A percentile compares a stretch with the other conserved stretches of the same genome.
Conservation (phyloP, 441 rosid genomes). For the Euphorbia schlechtendalii region DNA sequence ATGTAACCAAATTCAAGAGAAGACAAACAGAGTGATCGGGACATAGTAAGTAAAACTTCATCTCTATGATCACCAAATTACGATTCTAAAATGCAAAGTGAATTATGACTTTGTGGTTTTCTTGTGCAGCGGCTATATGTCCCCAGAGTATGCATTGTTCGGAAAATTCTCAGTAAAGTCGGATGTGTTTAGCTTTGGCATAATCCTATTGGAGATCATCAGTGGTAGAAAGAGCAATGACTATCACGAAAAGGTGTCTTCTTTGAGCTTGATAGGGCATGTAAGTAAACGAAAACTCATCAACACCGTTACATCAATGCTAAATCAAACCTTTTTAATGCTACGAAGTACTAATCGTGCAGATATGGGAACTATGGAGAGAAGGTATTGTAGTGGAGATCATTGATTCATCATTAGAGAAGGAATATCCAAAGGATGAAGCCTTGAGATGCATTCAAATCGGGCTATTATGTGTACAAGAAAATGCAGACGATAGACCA, state of each 20-base stretch:
- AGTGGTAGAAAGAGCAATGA: conserved; percentile 26
- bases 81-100: background rate
- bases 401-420: conserved; percentile 21
- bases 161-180: too few species aligned
- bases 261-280: conserved; percentile 24
- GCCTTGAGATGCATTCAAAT: conserved; percentile 35
- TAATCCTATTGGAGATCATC: conserved; percentile 25
- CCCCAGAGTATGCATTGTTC: too few species aligned
- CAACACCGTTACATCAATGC: background rate
- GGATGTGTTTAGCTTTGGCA: too few species aligned
- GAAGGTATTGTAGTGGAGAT: conserved; percentile 24
- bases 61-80: too few species aligned
- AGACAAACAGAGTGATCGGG: conserved; percentile 15
- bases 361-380: conserved; percentile 44
- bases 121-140: too few species aligned
- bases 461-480: too few species aligned
- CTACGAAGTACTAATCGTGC: too few species aligned
- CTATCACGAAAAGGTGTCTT: conserved; percentile 10
- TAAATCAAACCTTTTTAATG: background rate
- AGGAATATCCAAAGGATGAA: conserved; percentile 16
- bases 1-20: conserved; percentile 12
- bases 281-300: conserved; percentile 18
- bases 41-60: conserved; percentile 16
- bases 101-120: background rate
- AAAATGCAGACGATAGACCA: conserved; percentile 37